phyloP scores from a whole-genome alignment of 164 flowering plant genomes.

The Chimonanthus salicifolius region DNA sequence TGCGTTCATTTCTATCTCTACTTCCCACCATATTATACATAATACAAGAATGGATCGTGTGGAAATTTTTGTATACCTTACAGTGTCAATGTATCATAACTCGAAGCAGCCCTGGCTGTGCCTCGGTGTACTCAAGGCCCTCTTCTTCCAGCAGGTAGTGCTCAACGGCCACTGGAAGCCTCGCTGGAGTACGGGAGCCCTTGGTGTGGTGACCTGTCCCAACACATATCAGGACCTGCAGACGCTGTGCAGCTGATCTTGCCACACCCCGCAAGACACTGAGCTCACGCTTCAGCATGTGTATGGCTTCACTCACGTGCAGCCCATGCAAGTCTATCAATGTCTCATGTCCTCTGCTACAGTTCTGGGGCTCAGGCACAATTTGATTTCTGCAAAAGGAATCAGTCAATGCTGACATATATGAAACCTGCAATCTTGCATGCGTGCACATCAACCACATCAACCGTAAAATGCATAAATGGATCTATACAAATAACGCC shows the following conservation, averaged over 20 bases:
- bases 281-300: constrained; percentile 73
- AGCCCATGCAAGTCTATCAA: constrained; percentile 94
- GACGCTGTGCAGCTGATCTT: constrained; percentile 63
- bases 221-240: constrained; percentile 78
- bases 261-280: constrained; percentile 59
- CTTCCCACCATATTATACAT: constrained; percentile 36
- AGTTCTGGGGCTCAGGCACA: constrained; percentile 40
- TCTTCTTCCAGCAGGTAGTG: constrained; percentile 72
- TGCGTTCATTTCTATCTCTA: constrained; percentile 1
- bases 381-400: constrained; percentile 52
- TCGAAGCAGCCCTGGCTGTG: constrained; percentile 93
- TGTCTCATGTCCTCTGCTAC: constrained; percentile 57
- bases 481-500: no score
- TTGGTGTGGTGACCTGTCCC: constrained; percentile 97
- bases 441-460: no score
- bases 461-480: no score
- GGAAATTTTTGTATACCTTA: constrained; percentile 26
- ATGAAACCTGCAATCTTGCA: no score
- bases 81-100: constrained; percentile 71
- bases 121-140: constrained; percentile 77
- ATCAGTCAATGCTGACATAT: no score
- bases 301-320: constrained; percentile 87
- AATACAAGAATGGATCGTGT: constrained; percentile 32
- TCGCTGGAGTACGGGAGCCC: constrained; percentile 83
- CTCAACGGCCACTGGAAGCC: constrained; percentile 86